Evolutionary conservation across 345 rosid genomes (phyloP), one percentile per base, ranked within the genome.

Genomic region (Isatis tinctoria): DNA sequence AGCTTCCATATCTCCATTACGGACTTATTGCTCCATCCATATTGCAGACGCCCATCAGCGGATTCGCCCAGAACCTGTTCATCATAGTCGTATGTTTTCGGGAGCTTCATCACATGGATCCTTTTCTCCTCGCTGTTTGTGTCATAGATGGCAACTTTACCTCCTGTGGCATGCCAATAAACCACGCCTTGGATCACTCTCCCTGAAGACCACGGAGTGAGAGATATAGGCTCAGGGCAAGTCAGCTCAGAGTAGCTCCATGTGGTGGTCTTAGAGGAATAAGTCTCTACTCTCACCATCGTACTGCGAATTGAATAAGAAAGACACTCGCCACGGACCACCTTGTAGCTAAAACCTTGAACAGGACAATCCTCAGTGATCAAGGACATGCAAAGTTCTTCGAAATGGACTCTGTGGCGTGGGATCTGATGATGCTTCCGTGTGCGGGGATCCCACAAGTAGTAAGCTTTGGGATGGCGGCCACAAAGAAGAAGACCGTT

Each of bases 401-500:
- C 70, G 41, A 84, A 86, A 75, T 83, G 80, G 39, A 83, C 88
- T 22, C 90, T 82, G 5, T 81, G 90, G 57, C 48, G 80, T 6
- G 93, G 93, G 47, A 88, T 80, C 74, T 80, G 64, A 49, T 78
- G 63, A 39, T 60, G 67, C 37, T 82, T 41, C 60, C 30, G 67
- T 7, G 87, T 80, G 32, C 20, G 16, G 0, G 82, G 85, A 82
- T 88, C 83, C 86, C 85, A 88, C 58, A 86, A 70, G 83, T 62
- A 84, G 74, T 88, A 88, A 60, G 84, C 65, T 75, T 82, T 88
- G 6, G 93, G 90, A 75, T 88, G 90, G 13, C 93, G 83, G 44
- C 93, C 93, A 59, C 90, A 86, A 14, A 88, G 88, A 70, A 88
- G 81, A 74, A 83, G 45, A 18, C 93, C 90, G 14, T 83, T 78